Percentiles rank a stretch among this genome's conserved stretches.
These are phyloP conservation scores for Meyerozyma guilliermondii DNA, from an alignment of 1,139 yeast species.

Conservation along the genomic window DNA sequence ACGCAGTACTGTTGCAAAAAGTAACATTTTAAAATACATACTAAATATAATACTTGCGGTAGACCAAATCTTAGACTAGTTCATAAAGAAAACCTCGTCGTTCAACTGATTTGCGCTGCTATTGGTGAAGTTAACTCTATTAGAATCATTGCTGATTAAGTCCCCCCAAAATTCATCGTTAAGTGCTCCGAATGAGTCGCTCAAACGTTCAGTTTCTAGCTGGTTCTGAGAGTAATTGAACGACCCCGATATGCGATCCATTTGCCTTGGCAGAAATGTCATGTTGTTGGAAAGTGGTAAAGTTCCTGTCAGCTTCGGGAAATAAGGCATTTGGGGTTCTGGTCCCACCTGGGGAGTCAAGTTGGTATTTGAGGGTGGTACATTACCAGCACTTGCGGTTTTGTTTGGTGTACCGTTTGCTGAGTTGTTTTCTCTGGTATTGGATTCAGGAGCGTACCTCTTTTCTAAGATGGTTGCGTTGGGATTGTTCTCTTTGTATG, in stretches of 20 bases:
- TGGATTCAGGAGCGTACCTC: background rate
- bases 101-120: slow-evolving; percentile 13
- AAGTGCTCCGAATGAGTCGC: slow-evolving; percentile 26
- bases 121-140: slow-evolving; percentile 33
- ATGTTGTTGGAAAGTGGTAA: background rate
- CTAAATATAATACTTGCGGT: background rate
- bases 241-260: background rate
- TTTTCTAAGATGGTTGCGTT: background rate
- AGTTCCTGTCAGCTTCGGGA: background rate
- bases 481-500: slow-evolving; percentile 9
- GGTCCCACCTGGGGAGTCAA: background rate
- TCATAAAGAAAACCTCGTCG: slow-evolving; percentile 30
- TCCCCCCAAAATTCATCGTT: slow-evolving; percentile 45
- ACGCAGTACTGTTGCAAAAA: background rate
- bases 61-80: slow-evolving; percentile 3
- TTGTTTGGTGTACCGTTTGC: background rate
- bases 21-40: background rate
- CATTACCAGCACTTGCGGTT: background rate
- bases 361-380: background rate
- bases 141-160: slow-evolving; percentile 30
- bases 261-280: background rate
- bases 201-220: slow-evolving; percentile 17
- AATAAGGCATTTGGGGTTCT: background rate
- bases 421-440: background rate
- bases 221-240: background rate